Percentiles rank a stretch among this genome's conserved stretches.
Evolutionary conservation across 2,329 filamentous ascomycete genomes (phyloP).

Genomic region (Pseudonectria buxi): DNA sequence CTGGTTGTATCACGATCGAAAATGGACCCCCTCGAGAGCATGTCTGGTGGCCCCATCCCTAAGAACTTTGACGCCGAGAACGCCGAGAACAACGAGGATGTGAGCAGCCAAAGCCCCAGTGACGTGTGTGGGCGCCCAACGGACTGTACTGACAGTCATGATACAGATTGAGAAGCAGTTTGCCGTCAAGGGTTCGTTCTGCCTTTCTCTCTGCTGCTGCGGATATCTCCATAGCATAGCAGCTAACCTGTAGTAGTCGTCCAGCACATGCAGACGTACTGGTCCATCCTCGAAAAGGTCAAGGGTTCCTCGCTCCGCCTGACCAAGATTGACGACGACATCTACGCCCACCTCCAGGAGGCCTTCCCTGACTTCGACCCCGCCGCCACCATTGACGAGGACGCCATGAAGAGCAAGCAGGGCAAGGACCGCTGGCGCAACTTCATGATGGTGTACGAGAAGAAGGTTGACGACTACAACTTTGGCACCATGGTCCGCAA

Average conservation of each 20-base stretch:
- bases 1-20: slow-evolving; percentile 6
- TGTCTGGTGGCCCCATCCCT: slow-evolving; percentile 35
- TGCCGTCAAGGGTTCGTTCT: slow-evolving; percentile 75
- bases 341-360: slow-evolving; percentile 77
- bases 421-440: slow-evolving; percentile 94
- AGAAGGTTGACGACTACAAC: slow-evolving; percentile 94
- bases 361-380: slow-evolving; percentile 94
- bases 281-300: slow-evolving; percentile 86
- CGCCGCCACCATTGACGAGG: slow-evolving; percentile 72
- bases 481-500: slow-evolving; percentile 90
- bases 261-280: slow-evolving; percentile 95
- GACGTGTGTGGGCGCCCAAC: slow-evolving; percentile 1
- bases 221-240: background rate
- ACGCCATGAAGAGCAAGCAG: slow-evolving; percentile 93
- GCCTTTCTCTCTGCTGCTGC: background rate
- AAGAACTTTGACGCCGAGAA: slow-evolving; percentile 54
- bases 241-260: slow-evolving; percentile 50
- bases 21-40: slow-evolving; percentile 35
- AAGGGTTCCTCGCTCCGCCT: slow-evolving; percentile 83
- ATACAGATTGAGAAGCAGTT: slow-evolving; percentile 96
- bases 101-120: slow-evolving; percentile 29
- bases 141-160: slow-evolving; percentile 3
- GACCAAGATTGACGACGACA: slow-evolving; percentile 92
- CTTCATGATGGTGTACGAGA: slow-evolving; percentile 91
- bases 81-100: slow-evolving; percentile 49